Base-by-base conservation (phyloP, 352 stramenopile genomes). In the Globisporangium paddicum region DNA sequence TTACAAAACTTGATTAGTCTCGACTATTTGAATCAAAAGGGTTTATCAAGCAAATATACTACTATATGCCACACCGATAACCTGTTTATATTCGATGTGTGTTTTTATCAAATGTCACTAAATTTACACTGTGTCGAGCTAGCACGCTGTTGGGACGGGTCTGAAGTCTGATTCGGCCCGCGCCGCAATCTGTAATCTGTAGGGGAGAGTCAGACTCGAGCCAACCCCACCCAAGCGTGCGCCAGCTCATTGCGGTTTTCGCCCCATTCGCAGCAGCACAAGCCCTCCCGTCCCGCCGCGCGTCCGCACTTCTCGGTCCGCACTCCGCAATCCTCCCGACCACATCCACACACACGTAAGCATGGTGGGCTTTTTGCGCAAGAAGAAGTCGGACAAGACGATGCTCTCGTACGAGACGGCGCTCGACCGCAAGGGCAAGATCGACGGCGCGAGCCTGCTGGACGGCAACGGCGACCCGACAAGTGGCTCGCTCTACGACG, bases 281-380 rank as follows among this genome's bases (percentile, higher is more conserved):
- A 47, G 41, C 41, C 21, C 44, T 62, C 49, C 37, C 25, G 35
- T 37, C 34, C 44, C 30, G 30, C 34, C 52, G 52, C 52, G 52
- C 52, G 52, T 59, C 48, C 48, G n/a, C 48, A 55, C 41, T 26
- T 26, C 9, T 28, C n/a, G 16, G n/a, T 34, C 37, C 28, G 28
- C 52, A 58, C 25, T 40, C 38, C 23, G 37, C 52, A 48, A 26
- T 46, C 32, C 32, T 58, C 11, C 34, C n/a, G n/a, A n/a, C n/a
- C n/a, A n/a, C n/a, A 26, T 26, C 10, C 46, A 9, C 16, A 42
- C 46, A 25, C 34, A 38, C 47, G 38, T n/a, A 30, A 42, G 5
- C 23, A 92, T 90, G 79, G 79, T 94, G 28, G 80, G 82, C 2
- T 92, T 94, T 67, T 65, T 91, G 60, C 80, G 82, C 66, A 94